phyloP scores from a whole-genome alignment of 192 early-diverging fungal genomes.

The Funneliformis geosporum region DNA sequence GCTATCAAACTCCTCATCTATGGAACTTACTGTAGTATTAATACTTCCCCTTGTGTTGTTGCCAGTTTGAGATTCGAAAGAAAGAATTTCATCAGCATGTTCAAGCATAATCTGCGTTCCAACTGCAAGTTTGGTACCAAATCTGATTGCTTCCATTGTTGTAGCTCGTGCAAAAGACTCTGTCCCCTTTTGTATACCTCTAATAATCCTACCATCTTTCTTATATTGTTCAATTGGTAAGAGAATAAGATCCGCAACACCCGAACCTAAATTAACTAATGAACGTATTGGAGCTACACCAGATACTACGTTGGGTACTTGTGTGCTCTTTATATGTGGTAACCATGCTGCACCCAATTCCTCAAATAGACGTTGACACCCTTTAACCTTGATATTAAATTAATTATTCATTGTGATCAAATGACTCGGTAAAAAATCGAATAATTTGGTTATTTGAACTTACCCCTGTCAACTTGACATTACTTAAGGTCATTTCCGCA shows the following conservation, averaged over 20 bases:
- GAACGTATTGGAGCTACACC: conserved; percentile 88
- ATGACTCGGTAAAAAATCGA: not conserved
- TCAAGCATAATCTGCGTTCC: conserved; percentile 90
- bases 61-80: conserved; percentile 39
- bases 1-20: conserved; percentile 30
- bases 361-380: conserved; percentile 65
- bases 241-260: conserved; percentile 88
- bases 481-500: conserved; percentile 82
- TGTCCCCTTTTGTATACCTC: conserved; percentile 84
- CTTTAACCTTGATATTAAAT: conserved; percentile 56
- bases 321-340: conserved; percentile 90
- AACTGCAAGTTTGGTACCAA: conserved; percentile 83
- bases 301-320: conserved; percentile 85
- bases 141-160: conserved; percentile 86
- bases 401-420: too few species aligned
- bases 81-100: conserved; percentile 82
- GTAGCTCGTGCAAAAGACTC: conserved; percentile 88
- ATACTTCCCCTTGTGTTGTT: not conserved
- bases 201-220: conserved; percentile 86
- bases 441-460: not conserved
- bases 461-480: conserved; percentile 72
- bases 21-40: conserved; percentile 3
- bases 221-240: conserved; percentile 93
- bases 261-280: conserved; percentile 85
- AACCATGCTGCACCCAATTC: conserved; percentile 77